Evolutionary conservation across 2,329 filamentous ascomycete species (phyloP), one percentile per base, ranked within the genome.

Genomic region (Aspergillus brasiliensis): DNA sequence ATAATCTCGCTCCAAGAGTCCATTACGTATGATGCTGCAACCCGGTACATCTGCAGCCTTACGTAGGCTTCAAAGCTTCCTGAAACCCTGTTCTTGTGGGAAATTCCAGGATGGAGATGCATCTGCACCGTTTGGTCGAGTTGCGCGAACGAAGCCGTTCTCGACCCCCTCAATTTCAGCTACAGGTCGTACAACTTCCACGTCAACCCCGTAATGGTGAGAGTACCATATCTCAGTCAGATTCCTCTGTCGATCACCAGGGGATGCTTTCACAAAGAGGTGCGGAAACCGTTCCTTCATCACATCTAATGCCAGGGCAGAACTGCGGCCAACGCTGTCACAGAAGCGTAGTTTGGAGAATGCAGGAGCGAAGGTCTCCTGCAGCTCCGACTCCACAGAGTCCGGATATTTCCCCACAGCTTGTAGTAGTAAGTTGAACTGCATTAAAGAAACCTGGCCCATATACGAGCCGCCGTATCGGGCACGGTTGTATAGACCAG

Each of bases 111-210:
- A 34, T 34, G 31, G 31, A 34, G 31, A 34, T 34, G 11, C 31
- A 44, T 65, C 62, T 3, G 23, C 19, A 8, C 62, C 62, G 31
- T 63, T 63, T 15, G 59, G 59, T 28, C 62, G 44, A 44, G 52
- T 63, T 17, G 59, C 62, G 8, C 62, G 42, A 23, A 27, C 17
- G 27, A 63, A 63, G 10, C 46, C 31, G 31, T 59, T 59, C 11
- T 59, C 54, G 23, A 63, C 53, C 2, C 59, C 62, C 8, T 63
- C 59, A 15, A 63, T 58, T 15, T 61, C 38, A 27, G 49, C 57
- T 17, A 63, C 46, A 8, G 62, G 59, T 47, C 21, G 31, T 3
- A 61, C 62, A 37, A 63, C 59, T 15, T 63, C 62, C 17, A 62
- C 58, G 0, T 63, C 59, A 1, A 53, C 49, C 0, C 31, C 46